Evolutionary conservation across 2,329 filamentous ascomycete genomes (phyloP), one percentile per base, ranked within the genome.

Genomic region (Fusarium mundagurra): DNA sequence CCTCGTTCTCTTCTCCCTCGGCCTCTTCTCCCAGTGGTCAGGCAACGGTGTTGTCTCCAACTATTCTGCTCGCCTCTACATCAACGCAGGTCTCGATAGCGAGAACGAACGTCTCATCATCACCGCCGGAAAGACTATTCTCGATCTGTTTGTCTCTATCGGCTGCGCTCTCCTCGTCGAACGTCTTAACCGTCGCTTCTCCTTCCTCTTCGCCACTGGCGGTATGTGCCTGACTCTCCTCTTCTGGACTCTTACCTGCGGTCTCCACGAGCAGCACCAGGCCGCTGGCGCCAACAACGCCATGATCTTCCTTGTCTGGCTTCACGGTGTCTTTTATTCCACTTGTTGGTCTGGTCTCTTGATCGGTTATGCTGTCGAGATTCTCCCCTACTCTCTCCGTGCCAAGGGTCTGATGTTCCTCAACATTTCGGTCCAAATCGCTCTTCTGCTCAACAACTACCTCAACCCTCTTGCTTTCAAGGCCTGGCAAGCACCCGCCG

Each of bases 1-100:
- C 45, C 84, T 87, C 48, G 87, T 93, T 59, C 84, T 92, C 50
- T 80, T 92, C 53, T 91, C 89, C 1, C 85, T 93, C 17, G 91
- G 90, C 74, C 82, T 92, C 75, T 91, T 92, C 78, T 92, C 90
- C 1, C 91, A 93, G 80, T 92, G 91, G 83, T 90, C 88, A 55
- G 91, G 91, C 38, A 93, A 92, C 77, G 90, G 89, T 24, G 82
- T 93, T 5, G 89, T 93, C 76, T 90, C 87, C 68, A 92, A 92
- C 82, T 92, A 92, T 80, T 89, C 91, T 76, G 88, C 90, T 63
- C 84, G 86, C 61, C 86, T 93, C 72, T 92, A 92, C 81, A 82
- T 86, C 38, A 87, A 87, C 48, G 90, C 90, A 48, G 91, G 90
- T 41, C 90, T 92, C 76, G 87, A 75, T 1, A 83, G 86, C 39